Evolutionary conservation across 768 basidiomycete genomes (phyloP).

Genomic region (Termitomyces sp.): DNA sequence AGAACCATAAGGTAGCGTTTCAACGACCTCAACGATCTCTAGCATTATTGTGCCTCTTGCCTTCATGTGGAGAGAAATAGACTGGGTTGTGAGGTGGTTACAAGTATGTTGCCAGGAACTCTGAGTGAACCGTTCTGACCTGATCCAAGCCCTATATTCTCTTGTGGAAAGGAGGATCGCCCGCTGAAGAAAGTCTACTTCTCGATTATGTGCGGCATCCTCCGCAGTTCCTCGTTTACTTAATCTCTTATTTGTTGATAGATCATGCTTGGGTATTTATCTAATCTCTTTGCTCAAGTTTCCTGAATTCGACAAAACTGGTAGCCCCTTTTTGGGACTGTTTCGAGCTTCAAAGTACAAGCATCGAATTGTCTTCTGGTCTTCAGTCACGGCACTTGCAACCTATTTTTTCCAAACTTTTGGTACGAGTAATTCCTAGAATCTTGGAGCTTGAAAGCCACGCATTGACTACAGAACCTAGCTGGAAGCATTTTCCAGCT

Average conservation of each 20-base stretch:
- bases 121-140: slow-evolving; percentile 6
- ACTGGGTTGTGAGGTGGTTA: slow-evolving; percentile 53
- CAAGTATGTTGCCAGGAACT: slow-evolving; percentile 40
- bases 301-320: slow-evolving; percentile 3
- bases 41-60: slow-evolving; percentile 49
- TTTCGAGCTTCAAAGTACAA: slow-evolving; percentile 46
- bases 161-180: slow-evolving; percentile 48
- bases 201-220: slow-evolving; percentile 55
- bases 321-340: slow-evolving; percentile 42
- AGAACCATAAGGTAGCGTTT: background rate
- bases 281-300: background rate
- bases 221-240: background rate
- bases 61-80: slow-evolving; percentile 46
- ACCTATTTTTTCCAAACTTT: slow-evolving; percentile 56
- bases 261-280: slow-evolving; percentile 42
- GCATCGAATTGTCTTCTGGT: slow-evolving; percentile 54
- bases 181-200: slow-evolving; percentile 58
- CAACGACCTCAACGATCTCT: background rate
- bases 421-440: slow-evolving; percentile 34
- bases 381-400: slow-evolving; percentile 43
- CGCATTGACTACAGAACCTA: slow-evolving; percentile 13
- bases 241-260: slow-evolving; percentile 15
- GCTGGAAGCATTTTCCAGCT: slow-evolving; percentile 43
- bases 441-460: slow-evolving; percentile 15
- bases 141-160: slow-evolving; percentile 55